Evolutionary conservation across 2,329 filamentous ascomycete genomes (phyloP).

Genomic region (Neoascochyta sp.): DNA sequence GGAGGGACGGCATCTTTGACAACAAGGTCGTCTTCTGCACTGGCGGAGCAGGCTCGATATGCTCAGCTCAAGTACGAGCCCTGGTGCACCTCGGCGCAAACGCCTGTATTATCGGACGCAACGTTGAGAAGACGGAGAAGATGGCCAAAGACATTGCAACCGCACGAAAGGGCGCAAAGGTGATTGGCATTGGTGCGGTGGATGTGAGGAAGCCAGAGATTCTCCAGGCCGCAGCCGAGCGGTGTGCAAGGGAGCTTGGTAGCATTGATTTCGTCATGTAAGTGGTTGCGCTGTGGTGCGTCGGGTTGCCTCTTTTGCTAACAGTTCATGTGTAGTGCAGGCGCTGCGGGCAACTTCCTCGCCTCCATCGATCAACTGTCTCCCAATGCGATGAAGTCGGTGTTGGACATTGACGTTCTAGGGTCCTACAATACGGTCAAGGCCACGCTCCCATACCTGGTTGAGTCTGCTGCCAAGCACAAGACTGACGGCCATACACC

Average conservation of each 20-base stretch:
- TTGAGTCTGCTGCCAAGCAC: constrained; percentile 66
- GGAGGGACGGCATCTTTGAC: constrained; percentile 84
- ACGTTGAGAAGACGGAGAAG: constrained; percentile 77
- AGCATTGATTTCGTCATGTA: constrained; percentile 90
- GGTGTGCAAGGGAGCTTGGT: constrained; percentile 78
- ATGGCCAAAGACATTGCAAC: constrained; percentile 79
- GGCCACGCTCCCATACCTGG: constrained; percentile 77
- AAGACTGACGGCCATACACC: constrained; percentile 55
- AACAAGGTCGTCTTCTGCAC: constrained; percentile 93
- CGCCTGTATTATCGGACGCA: constrained; percentile 90
- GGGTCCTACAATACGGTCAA: constrained; percentile 95
- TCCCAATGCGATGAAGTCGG: constrained; percentile 86
- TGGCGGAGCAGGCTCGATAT: constrained; percentile 89
- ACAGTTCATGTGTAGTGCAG: constrained; percentile 62
- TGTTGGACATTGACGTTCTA: constrained; percentile 93
- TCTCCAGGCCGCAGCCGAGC: constrained; percentile 70
- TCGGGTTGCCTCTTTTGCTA: constrained; percentile 3
- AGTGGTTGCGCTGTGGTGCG: constrained; percentile 21
- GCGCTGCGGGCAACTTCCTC: constrained; percentile 93
- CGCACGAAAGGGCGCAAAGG: constrained; percentile 72
- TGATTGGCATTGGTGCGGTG: constrained; percentile 74
- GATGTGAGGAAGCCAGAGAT: constrained; percentile 66
- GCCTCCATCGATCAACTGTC: constrained; percentile 77
- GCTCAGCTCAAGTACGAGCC: constrained; percentile 87
- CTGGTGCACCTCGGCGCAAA: constrained; percentile 88